phyloP scores from a whole-genome alignment of 1,284 basidiomycete genomes.

The Apiotrichum domesticum region DNA sequence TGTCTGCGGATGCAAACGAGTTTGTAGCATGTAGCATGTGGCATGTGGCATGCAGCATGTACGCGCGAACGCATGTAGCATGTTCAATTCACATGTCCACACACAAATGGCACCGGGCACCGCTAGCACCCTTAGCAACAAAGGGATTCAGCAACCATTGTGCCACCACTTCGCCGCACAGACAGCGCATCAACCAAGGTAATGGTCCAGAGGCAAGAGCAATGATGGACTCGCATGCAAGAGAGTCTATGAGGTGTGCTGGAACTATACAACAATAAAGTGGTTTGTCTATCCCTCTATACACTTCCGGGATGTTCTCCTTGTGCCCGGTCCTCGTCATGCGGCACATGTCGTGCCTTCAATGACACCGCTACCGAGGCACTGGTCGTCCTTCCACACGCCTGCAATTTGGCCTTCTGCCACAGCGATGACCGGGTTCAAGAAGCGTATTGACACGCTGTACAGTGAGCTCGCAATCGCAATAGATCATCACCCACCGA shows the following conservation, averaged over 20 bases:
- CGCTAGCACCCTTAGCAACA: too few species aligned
- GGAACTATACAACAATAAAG: not conserved
- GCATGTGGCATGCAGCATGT: too few species aligned
- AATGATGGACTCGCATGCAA: not conserved
- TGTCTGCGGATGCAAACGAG: too few species aligned
- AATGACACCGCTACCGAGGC: conserved; percentile 76
- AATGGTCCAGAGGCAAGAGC: not conserved
- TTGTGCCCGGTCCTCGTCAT: not conserved
- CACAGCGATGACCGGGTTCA: conserved; percentile 61
- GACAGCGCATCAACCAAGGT: too few species aligned
- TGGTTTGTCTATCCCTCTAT: not conserved
- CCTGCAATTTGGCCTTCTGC: conserved; percentile 73
- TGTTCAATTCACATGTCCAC: too few species aligned
- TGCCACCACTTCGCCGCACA: too few species aligned
- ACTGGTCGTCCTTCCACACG: conserved; percentile 68
- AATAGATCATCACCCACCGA: not conserved
- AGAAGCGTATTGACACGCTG: conserved; percentile 51
- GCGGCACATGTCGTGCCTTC: conserved; percentile 25
- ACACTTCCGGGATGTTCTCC: too few species aligned
- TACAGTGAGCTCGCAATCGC: conserved; percentile 10
- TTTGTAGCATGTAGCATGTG: too few species aligned
- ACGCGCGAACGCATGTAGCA: too few species aligned
- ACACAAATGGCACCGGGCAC: too few species aligned
- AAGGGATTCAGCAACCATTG: too few species aligned
- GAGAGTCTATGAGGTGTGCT: not conserved